Evolutionary conservation across 1,284 basidiomycete species (phyloP), one percentile per base, ranked within the genome.

Genomic region (Ceratobasidium sp.): DNA sequence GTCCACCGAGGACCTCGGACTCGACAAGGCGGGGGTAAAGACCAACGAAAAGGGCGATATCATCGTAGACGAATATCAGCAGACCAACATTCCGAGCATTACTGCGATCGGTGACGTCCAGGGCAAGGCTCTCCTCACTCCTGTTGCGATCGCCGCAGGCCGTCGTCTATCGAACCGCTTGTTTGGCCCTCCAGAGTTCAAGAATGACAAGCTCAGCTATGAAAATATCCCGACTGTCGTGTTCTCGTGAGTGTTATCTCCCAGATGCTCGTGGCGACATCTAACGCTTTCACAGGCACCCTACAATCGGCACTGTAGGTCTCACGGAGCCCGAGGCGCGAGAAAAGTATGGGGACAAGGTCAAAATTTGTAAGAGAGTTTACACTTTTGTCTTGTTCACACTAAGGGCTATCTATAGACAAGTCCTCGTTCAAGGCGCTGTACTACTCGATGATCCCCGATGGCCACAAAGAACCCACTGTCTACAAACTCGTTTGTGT

Each of bases 141-240:
- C 98, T n/a, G 98, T 99, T 6, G 98, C 97, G 30, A 98, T 99
- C 79, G 97, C 97, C 66, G 98, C 98, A 5, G 97, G 96, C 33
- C 88, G 97, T 77, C 88, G 96, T 79, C 86, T 99, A 54, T 89
- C 92, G 68, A 99, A 99, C 87, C 88, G 98, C 69, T 86, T 99
- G 71, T 99, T 96, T 83, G 98, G 97, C 12, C 91, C 91, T 0
- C 88, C 91, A 74, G 88, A 94, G 85, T 96, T 90, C 88, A 95
- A 94, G 87, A 85, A 93, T 77, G 94, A 98, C 83, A 95, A 96
- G 85, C 89, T 99, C 80, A 89, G 88, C 83, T 99, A 99, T 84
- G 89, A 93, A 60, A 91, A 98, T 84, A 96, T 99, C 80, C 94
- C 98, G 3, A 94, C 92, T 59, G 96, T 98, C 79, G 95, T 98